A percentile compares a stretch with the other conserved stretches of the same genome.
phyloP scores from a whole-genome alignment of 805 yeast species.

The Cyberlindnera mrakii region DNA sequence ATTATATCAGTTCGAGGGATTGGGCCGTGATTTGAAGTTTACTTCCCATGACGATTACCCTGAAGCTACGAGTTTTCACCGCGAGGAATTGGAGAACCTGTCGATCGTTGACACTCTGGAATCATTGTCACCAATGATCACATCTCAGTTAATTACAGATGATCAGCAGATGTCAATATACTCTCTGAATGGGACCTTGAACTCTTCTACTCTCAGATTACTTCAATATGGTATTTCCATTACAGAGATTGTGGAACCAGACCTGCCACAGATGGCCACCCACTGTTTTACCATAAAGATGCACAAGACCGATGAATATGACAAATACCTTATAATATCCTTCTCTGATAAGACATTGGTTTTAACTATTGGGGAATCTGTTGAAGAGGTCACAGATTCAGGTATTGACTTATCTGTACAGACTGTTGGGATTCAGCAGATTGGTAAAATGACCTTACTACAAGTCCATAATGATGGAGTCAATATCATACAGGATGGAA shows the following conservation, averaged over 20 bases:
- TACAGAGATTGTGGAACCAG: conserved; percentile 64
- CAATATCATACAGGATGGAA: conserved; percentile 40
- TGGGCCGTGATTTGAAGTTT: conserved; percentile 55
- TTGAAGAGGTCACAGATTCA: conserved; percentile 67
- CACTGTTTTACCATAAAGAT: conserved; percentile 60
- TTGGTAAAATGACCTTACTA: conserved; percentile 56
- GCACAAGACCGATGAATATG: conserved; percentile 37
- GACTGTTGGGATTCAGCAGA: conserved; percentile 64
- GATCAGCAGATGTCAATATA: conserved; percentile 34
- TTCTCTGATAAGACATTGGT: conserved; percentile 65
- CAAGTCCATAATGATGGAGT: conserved; percentile 74
- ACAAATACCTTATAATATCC: conserved; percentile 61
- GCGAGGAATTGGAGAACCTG: conserved; percentile 44
- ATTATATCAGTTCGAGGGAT: conserved; percentile 71
- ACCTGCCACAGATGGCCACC: conserved; percentile 61
- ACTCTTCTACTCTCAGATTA: conserved; percentile 41
- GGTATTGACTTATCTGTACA: conserved; percentile 49
- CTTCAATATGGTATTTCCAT: conserved; percentile 54
- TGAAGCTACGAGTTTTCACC: conserved; percentile 25
- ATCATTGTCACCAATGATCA: conserved; percentile 45
- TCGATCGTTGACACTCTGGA: conserved; percentile 46
- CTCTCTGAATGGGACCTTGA: conserved; percentile 36
- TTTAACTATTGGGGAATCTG: conserved; percentile 71
- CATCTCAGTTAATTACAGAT: conserved; percentile 28
- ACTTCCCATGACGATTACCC: conserved; percentile 27